Evolutionary conservation across 2,329 filamentous ascomycete species (phyloP), one percentile per base, ranked within the genome.

Genomic region (Fusarium fujikuroi): DNA sequence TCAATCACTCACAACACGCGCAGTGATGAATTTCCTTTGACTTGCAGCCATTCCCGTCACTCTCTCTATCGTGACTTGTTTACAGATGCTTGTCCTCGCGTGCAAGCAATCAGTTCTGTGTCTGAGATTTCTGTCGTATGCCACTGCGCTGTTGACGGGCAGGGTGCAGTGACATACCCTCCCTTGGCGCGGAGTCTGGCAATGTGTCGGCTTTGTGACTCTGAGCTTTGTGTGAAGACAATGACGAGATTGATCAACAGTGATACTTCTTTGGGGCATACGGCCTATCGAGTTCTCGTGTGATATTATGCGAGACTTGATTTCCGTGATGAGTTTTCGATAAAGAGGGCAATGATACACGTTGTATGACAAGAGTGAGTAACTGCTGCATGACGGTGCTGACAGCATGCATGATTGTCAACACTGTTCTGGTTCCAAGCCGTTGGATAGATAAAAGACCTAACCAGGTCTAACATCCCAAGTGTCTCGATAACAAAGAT

Each of bases 261-360:
- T 36, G 30, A 52, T 1, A 10, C 6, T 10, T 1, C n/a, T 52
- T 23, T 3, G 4, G 6, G 10, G 9, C 4, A 25, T 36, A 19
- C 7, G 0, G 16, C 16, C 6, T 21, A 0, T 0, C 3, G 1
- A 11, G 10, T 19, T 50, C 6, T 3, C 7, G 3, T 2, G 30
- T 19, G 30, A 25, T 52, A 0, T 7, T 6, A 10, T 7, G 2
- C 12, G 30, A 15, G 6, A 1, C 2, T 2, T 21, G 6, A 21
- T 21, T 2, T 8, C 2, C 18, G 16, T 4, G 4, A 25, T 1
- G 11, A 14, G 16, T 4, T 50, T 34, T 7, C 2, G 30, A 25
- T 6, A 15, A 25, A 19, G 0, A 14, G 9, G 4, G 2, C 6
- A 4, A 21, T 25, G 11, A 52, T 36, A 1, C 16, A 30, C 25